Evolutionary conservation across 805 yeast genomes (phyloP).

Genomic region (Wickerhamia fluorescens): DNA sequence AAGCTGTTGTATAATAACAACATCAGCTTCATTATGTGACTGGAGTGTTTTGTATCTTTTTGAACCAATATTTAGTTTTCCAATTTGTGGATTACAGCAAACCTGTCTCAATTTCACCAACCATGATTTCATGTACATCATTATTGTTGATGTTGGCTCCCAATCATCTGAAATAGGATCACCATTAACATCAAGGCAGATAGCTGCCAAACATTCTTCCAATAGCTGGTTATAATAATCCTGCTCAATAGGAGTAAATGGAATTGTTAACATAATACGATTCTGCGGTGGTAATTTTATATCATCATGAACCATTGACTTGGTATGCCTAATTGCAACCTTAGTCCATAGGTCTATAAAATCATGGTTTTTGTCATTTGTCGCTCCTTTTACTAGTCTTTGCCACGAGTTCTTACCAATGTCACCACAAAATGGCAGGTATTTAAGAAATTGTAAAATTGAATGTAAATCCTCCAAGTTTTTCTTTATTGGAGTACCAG

Average conservation of each 20-base stretch:
- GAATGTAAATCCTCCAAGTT: slow-evolving; percentile 64
- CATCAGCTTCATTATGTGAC: slow-evolving; percentile 9
- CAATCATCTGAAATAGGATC: slow-evolving; percentile 43
- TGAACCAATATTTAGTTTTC: slow-evolving; percentile 19
- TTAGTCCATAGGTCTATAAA: slow-evolving; percentile 42
- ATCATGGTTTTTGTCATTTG: slow-evolving; percentile 12
- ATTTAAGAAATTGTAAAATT: slow-evolving; percentile 56
- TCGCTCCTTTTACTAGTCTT: slow-evolving; percentile 6
- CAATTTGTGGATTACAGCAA: slow-evolving; percentile 72
- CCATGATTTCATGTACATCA: slow-evolving; percentile 58
- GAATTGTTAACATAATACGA: slow-evolving; percentile 60
- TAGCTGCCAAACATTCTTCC: slow-evolving; percentile 50
- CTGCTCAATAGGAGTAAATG: slow-evolving; percentile 78
- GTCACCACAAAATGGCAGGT: slow-evolving; percentile 56
- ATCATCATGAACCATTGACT: slow-evolving; percentile 72
- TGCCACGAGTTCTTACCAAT: slow-evolving; percentile 37
- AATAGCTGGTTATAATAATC: slow-evolving; percentile 68
- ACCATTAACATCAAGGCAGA: slow-evolving; percentile 48
- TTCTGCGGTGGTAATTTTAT: slow-evolving; percentile 74
- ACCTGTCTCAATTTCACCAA: slow-evolving; percentile 62
- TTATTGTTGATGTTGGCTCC: slow-evolving; percentile 38
- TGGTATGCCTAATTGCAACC: slow-evolving; percentile 73
- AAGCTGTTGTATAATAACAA: slow-evolving; percentile 20
- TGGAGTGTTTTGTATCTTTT: slow-evolving; percentile 16
- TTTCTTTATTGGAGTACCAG: slow-evolving; percentile 85